Evolutionary conservation across 495 filamentous ascomycete genomes (phyloP).

Genomic region (Podospora sp.): DNA sequence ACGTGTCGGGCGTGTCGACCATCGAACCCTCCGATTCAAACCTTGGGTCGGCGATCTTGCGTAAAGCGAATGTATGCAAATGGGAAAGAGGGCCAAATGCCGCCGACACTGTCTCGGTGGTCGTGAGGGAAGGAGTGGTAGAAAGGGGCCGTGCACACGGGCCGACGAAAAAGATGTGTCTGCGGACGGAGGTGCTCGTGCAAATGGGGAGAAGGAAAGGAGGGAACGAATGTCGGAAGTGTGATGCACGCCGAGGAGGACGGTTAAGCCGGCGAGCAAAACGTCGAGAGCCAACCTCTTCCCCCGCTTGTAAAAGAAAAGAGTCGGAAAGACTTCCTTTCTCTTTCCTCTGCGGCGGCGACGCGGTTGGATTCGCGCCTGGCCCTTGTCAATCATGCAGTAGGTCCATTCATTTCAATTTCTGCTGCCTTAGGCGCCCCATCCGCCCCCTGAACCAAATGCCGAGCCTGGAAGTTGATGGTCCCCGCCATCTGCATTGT

Average conservation of each 20-base stretch:
- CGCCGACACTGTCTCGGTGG: not conserved
- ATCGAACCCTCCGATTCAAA: conserved; percentile 1
- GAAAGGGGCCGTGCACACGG: conserved; percentile 29
- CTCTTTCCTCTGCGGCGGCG: not conserved
- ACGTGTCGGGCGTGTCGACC: not conserved
- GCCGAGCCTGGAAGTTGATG: not conserved
- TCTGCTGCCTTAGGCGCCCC: not conserved
- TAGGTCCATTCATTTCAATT: not conserved
- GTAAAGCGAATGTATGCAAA: not conserved
- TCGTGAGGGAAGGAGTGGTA: conserved; percentile 10
- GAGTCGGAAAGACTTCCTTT: conserved; percentile 9
- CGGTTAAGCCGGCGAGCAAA: not conserved
- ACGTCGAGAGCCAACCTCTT: not conserved
- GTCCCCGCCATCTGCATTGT: not conserved
- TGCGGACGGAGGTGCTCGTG: not conserved
- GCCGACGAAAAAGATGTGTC: conserved; percentile 6
- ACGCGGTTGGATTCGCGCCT: not conserved
- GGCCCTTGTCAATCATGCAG: not conserved
- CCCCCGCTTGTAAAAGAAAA: conserved; percentile 1
- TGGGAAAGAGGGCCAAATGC: not conserved
- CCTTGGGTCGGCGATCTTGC: not conserved
- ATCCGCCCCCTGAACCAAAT: too few relatives aligned
- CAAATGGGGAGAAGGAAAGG: not conserved
- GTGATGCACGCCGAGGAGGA: not conserved
- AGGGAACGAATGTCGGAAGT: not conserved